Base-by-base conservation (phyloP, 805 yeast genomes). In the Wickerhamiella cacticola region DNA sequence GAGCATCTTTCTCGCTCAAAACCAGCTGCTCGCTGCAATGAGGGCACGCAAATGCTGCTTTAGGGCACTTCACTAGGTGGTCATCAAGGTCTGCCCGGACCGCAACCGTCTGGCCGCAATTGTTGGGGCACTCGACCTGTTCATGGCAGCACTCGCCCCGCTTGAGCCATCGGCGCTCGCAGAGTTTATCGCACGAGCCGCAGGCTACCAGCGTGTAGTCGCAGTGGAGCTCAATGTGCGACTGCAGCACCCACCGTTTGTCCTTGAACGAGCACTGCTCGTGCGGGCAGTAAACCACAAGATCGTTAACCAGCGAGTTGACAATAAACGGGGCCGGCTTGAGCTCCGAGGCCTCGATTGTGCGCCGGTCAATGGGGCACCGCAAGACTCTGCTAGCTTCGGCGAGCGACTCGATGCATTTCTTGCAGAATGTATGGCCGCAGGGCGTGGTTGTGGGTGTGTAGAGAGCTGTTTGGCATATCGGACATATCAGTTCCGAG, bases 361-460 rank as follows among this genome's bases (percentile, higher is more conserved):
- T 67, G 2, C 74, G 73, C 45, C 85, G 63, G 61, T 80, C 85
- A 25, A 79, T 63, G 0, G 86, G 86, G 59, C 86, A 79, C 41
- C 59, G 52, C 7, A 51, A 45, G 36, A 31, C 16, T 19, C 25
- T 44, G 25, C 41, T 13, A 33, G 41, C 46, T 26, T 46, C 48
- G 21, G 55, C 46, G 33, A 53, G n/a, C 28, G 47, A 44, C 22
- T 35, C 41, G 41, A 44, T 35, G 33, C 46, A 41, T 48, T 5
- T 53, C 52, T 15, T 56, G 60, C 87, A 80, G 55, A 79, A 80
- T 0, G 82, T 76, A 57, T 80, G 86, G 1, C 82, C 82, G 62
- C 87, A 80, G 1, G 68, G 59, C 1, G 86, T 80, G 5, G 79
- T 73, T 52, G 71, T 65, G 1, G 87, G 86, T 29, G 68, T 68